Percentiles rank a stretch among this genome's conserved stretches.
Evolutionary conservation across 2,329 filamentous ascomycete genomes (phyloP).

Genomic region (Colletotrichum incanum): DNA sequence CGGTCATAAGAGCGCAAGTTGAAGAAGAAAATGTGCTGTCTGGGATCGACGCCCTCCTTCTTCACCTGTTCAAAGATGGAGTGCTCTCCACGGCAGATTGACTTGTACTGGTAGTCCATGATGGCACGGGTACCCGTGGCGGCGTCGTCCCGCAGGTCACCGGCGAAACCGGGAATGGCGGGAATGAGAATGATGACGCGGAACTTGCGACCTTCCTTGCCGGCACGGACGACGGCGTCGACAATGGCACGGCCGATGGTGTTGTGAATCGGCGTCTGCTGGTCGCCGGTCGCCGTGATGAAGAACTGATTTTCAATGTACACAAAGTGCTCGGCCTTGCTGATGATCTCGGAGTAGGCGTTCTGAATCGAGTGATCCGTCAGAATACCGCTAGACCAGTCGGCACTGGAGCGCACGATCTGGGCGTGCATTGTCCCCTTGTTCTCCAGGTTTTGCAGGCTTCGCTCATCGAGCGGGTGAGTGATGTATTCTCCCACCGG

Average conservation of each 20-base stretch:
- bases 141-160: constrained; percentile 86
- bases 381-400: constrained; percentile 95
- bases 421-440: constrained; percentile 87
- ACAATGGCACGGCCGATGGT: constrained; percentile 91
- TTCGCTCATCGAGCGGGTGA: constrained; percentile 82
- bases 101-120: constrained; percentile 99
- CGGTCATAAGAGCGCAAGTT: constrained; percentile 95
- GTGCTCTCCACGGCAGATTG: constrained; percentile 90
- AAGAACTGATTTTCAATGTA: constrained; percentile 99
- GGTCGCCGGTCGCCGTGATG: constrained; percentile 92
- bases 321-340: constrained; percentile 90
- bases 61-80: constrained; percentile 88
- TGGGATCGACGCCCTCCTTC: constrained; percentile 82
- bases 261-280: constrained; percentile 90
- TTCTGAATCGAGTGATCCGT: constrained; percentile 90
- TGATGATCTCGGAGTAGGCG: constrained; percentile 87
- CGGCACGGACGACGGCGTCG: constrained; percentile 87
- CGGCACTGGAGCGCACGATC: constrained; percentile 88
- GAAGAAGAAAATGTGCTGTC: constrained; percentile 90
- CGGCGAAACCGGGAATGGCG: constrained; percentile 93
- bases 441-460: constrained; percentile 73
- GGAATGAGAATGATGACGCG: constrained; percentile 92
- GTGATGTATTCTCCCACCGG: constrained; percentile 90
- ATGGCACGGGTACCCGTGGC: constrained; percentile 92
- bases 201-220: constrained; percentile 89